Percentiles rank a stretch among this genome's conserved stretches.
These are phyloP conservation scores for Passiflora organensis DNA, from an alignment of 345 rosid genomes.

Conservation along the genomic window DNA sequence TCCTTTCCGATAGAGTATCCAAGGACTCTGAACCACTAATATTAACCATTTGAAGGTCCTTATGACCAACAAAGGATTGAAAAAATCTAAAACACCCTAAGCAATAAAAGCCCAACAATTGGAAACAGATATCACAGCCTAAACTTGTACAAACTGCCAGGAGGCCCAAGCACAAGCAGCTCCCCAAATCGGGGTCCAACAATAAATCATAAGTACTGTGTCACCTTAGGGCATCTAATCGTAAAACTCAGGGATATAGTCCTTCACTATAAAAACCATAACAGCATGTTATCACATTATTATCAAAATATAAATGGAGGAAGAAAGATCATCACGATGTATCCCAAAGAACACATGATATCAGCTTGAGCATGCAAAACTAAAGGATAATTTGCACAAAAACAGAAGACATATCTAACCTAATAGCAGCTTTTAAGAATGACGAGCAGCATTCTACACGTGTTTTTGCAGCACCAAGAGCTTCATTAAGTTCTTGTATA, in stretches of 20 bases:
- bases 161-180: not conserved
- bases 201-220: not conserved
- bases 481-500: constrained; percentile 68
- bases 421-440: constrained; percentile 82
- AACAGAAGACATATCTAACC: constrained; percentile 35
- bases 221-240: not conserved
- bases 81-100: not conserved
- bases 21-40: not conserved
- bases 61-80: too few species aligned
- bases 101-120: not conserved
- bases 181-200: not conserved
- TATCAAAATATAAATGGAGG: too few species aligned
- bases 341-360: not conserved
- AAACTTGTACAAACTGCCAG: not conserved
- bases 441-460: constrained; percentile 78
- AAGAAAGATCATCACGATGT: not conserved
- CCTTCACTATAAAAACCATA: too few species aligned
- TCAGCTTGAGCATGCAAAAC: not conserved
- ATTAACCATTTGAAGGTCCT: too few species aligned
- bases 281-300: too few species aligned
- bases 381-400: not conserved
- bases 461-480: constrained; percentile 80
- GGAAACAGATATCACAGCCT: not conserved
- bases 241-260: not conserved
- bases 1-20: not conserved